Evolutionary conservation across 2,329 filamentous ascomycete species (phyloP), one percentile per base, ranked within the genome.

Genomic region (Fusarium papillatum): DNA sequence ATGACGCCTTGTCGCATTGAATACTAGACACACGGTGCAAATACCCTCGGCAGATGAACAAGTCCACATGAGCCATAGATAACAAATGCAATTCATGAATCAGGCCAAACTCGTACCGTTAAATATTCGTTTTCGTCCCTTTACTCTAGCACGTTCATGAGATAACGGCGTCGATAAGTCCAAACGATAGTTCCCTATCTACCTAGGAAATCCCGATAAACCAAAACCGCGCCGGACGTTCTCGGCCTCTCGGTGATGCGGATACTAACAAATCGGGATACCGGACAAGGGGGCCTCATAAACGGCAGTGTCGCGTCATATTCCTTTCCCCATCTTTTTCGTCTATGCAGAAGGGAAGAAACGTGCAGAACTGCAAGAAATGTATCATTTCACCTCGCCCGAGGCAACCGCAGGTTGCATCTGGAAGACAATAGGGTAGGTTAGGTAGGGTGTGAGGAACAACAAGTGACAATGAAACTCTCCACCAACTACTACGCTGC

Each of bases 121-220:
- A 39, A 24, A 22, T 24, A 31, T 24, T 41, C 17, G 38, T 48
- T 43, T 11, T 60, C 19, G 24, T 60, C 11, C 31, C 22, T 48
- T 48, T 14, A 29, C 24, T 29, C 34, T 5, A 38, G 10, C 43
- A 38, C 31, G 50, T 41, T 43, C 26, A 10, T 31, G 19, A 38
- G 68, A 61, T 70, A 55, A 63, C 65, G 50, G 14, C 14, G 64
- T 36, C 50, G 68, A 66, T 60, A 62, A 64, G 43, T 29, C 22
- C 31, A 38, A 64, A 60, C 29, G 66, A 69, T 70, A 66, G 71
- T 68, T 48, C 48, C 24, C 66, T 59, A 14, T 61, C 72, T 59
- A 14, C 57, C 72, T 62, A 17, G 29, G 53, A 62, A 59, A 68
- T 68, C 39, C 74, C 67, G 75, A 72, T 71, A 74, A 74, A 69